A percentile compares a stretch with the other conserved stretches of the same genome.
Evolutionary conservation across 208 protist genomes (phyloP).

Genomic region (Zelonia costaricensis): DNA sequence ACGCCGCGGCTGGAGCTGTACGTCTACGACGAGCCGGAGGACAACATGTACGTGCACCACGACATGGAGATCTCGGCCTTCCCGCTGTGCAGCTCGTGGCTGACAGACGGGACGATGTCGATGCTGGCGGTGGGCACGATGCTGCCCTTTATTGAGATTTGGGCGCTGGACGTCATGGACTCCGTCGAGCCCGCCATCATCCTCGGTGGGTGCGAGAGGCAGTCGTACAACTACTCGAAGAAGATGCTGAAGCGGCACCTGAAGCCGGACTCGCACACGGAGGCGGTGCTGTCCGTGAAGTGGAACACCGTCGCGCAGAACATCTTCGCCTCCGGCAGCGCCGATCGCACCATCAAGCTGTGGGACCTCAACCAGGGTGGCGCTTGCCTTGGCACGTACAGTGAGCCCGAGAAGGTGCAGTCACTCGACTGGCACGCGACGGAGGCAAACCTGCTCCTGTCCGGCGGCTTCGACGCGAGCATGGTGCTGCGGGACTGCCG

Average conservation of each 20-base stretch:
- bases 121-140: slow-evolving; percentile 97
- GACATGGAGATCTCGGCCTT: slow-evolving; percentile 95
- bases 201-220: slow-evolving; percentile 84
- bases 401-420: slow-evolving; percentile 94
- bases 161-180: slow-evolving; percentile 97
- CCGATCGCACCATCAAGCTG: slow-evolving; percentile 95
- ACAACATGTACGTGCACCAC: slow-evolving; percentile 97
- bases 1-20: slow-evolving; percentile 91
- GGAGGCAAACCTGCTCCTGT: slow-evolving; percentile 86
- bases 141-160: slow-evolving; percentile 97
- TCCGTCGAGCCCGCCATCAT: slow-evolving; percentile 89
- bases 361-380: slow-evolving; percentile 92
- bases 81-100: slow-evolving; percentile 95
- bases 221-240: slow-evolving; percentile 78
- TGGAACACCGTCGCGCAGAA: slow-evolving; percentile 94
- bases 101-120: slow-evolving; percentile 91
- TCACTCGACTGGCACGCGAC: slow-evolving; percentile 86
- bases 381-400: slow-evolving; percentile 90
- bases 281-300: slow-evolving; percentile 93
- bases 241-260: slow-evolving; percentile 57
- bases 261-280: slow-evolving; percentile 87
- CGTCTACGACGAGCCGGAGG: slow-evolving; percentile 95
- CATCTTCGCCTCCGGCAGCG: slow-evolving; percentile 93
- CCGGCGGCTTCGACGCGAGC: slow-evolving; percentile 82
- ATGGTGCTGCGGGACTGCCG: slow-evolving; percentile 86